Conservation (phyloP, 2,329 filamentous ascomycete genomes). For the Verticillium albo-atrum region DNA sequence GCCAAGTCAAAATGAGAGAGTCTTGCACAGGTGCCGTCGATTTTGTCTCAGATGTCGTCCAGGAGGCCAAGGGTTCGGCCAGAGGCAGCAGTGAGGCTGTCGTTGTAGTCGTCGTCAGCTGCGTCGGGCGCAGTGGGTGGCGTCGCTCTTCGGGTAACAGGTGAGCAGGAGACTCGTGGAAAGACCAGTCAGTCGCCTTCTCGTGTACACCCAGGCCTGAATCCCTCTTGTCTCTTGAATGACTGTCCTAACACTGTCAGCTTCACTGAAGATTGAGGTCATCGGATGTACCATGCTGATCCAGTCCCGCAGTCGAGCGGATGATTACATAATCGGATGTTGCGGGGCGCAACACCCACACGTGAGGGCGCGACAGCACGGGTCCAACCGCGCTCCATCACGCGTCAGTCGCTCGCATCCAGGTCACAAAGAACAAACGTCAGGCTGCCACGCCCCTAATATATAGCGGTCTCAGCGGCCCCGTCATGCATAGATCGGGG, state of each 20-base stretch:
- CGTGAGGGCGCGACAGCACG: background rate
- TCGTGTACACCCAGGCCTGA: background rate
- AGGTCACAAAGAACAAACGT: background rate
- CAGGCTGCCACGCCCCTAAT: background rate
- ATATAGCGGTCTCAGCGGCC: background rate
- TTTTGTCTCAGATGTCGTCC: background rate
- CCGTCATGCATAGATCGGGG: background rate
- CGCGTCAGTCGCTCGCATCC: background rate
- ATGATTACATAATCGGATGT: background rate
- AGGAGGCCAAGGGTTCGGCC: background rate
- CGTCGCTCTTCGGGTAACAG: background rate
- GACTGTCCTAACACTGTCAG: background rate
- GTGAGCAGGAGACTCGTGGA: too few relatives aligned
- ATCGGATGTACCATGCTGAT: background rate
- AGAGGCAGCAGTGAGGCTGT: background rate
- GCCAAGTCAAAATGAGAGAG: background rate
- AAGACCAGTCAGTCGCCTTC: background rate
- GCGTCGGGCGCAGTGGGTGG: background rate
- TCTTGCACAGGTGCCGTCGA: background rate
- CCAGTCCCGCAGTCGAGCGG: background rate
- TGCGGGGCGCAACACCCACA: background rate
- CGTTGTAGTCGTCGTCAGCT: background rate
- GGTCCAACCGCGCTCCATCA: background rate
- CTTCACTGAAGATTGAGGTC: background rate
- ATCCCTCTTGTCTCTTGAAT: background rate